A percentile compares a stretch with the other conserved stretches of the same genome.
phyloP scores from a whole-genome alignment of 306 rosid species.

The Ceratonia siliqua region DNA sequence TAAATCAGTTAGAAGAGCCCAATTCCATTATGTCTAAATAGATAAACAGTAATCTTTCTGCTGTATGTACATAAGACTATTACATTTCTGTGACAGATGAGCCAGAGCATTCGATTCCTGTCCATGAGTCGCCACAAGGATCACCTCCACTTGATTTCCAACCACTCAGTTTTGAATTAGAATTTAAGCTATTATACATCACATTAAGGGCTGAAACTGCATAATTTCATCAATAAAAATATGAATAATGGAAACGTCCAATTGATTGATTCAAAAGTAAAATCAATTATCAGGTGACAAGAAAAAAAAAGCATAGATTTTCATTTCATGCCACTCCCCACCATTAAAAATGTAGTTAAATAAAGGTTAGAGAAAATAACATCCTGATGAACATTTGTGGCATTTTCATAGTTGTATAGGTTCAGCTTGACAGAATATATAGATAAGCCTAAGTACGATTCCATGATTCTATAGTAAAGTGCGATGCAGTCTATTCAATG shows the following conservation, averaged over 20 bases:
- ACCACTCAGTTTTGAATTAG: slow-evolving; percentile 58
- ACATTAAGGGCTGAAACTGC: slow-evolving; percentile 84
- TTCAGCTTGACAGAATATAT: too few species aligned
- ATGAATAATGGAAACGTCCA: not conserved
- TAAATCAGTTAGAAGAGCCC: slow-evolving; percentile 17
- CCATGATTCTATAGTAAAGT: not conserved
- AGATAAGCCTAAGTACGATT: too few species aligned
- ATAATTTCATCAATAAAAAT: not conserved
- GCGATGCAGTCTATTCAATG: not conserved
- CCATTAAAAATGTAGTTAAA: not conserved
- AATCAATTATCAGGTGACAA: not conserved
- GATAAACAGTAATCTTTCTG: not conserved
- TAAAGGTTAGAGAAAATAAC: too few species aligned
- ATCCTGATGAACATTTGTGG: too few species aligned
- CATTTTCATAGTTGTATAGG: too few species aligned
- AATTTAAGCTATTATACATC: slow-evolving; percentile 68
- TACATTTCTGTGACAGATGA: slow-evolving; percentile 93
- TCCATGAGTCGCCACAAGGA: slow-evolving; percentile 87
- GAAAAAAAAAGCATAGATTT: not conserved
- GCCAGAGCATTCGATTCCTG: slow-evolving; percentile 76
- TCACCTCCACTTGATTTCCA: slow-evolving; percentile 91
- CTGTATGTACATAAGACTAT: not conserved
- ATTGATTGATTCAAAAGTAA: not conserved
- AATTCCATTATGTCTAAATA: not conserved
- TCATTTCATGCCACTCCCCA: not conserved